Base-by-base conservation (phyloP, 1,139 yeast genomes). In the Geotrichum restrictum region DNA sequence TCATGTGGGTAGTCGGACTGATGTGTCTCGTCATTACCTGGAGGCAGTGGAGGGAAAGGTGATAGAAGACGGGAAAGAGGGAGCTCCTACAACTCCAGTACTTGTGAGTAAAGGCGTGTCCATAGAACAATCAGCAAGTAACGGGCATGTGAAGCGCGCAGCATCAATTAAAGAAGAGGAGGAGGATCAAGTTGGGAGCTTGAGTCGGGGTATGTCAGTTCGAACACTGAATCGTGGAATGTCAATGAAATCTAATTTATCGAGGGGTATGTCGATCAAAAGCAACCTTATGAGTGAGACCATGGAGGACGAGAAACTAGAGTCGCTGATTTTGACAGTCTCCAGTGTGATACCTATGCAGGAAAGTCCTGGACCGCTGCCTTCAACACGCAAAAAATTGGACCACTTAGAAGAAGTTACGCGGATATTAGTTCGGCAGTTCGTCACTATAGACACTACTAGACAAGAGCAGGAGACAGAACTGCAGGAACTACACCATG, bases 1-100 rank as follows among this genome's bases (percentile, higher is more conserved):
- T 3, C 68, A 58, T 46, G 61, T 57, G 27, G 60, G 62, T 16
- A 60, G 64, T 0, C 57, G 56, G n/a, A 60, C 65, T 4, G 37
- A 27, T n/a, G 38, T 43, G 19, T 48, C 51, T 8, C 39, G 24
- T 10, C 10, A 27, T 16, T 41, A 37, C 19, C 7, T 38, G n/a
- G 22, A 19, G 42, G 37, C 18, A 3, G 18, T 34, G 14, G 37
- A 34, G n/a, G 37, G 37, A 2, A 34, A 16, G 18, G 29, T 24
- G 5, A 5, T 24, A 24, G 29, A 24, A 24, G 8, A 24, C 7
- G 7, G 8, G 8, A 11, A 34, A 3, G 3, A 7, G 2, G 18
- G n/a, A n/a, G 18, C 2, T 8, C 18, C 16, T 5, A 8, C 8
- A 8, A 24, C 29, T 24, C 8, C 29, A 8, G 29, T 8, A 24